Conservation (phyloP, 1,284 basidiomycete genomes). For the Gomphus sp. region DNA sequence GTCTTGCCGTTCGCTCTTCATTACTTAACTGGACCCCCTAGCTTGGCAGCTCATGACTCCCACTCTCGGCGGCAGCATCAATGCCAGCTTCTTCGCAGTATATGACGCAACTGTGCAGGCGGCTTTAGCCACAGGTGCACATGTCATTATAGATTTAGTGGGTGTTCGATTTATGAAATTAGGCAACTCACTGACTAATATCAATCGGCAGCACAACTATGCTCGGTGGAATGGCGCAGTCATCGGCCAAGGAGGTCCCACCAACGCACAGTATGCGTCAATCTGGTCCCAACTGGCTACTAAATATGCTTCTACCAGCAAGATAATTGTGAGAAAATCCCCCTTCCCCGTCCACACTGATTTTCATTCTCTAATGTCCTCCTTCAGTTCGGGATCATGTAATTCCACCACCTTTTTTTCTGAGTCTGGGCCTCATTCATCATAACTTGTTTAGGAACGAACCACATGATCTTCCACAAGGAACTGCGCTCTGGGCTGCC, state of each 20-base stretch:
- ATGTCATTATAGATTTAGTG: constrained; percentile 41
- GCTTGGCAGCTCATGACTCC: constrained; percentile 49
- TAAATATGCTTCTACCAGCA: constrained; percentile 37
- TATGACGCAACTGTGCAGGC: constrained; percentile 42
- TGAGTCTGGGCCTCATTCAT: background rate
- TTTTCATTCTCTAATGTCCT: background rate
- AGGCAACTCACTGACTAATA: background rate
- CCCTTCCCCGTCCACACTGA: background rate
- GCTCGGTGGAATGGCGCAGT: constrained; percentile 41
- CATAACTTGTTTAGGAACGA: constrained; percentile 25
- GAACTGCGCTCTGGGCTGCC: constrained; percentile 33
- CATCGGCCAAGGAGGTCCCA: constrained; percentile 47
- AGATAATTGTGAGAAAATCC: constrained; percentile 33
- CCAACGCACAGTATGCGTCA: constrained; percentile 42
- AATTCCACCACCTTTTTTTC: background rate
- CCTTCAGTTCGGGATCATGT: constrained; percentile 34
- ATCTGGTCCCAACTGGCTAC: constrained; percentile 47
- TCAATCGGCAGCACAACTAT: constrained; percentile 33
- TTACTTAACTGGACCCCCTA: constrained; percentile 23
- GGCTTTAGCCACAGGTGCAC: constrained; percentile 35
- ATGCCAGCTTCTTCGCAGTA: constrained; percentile 32
- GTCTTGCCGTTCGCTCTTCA: constrained; percentile 11
- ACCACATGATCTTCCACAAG: constrained; percentile 36
- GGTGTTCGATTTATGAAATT: background rate
- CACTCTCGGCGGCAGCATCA: constrained; percentile 35